These are phyloP conservation scores for Yarrowia sp. DNA, from an alignment of 805 yeast genomes.

Conservation along the genomic window DNA sequence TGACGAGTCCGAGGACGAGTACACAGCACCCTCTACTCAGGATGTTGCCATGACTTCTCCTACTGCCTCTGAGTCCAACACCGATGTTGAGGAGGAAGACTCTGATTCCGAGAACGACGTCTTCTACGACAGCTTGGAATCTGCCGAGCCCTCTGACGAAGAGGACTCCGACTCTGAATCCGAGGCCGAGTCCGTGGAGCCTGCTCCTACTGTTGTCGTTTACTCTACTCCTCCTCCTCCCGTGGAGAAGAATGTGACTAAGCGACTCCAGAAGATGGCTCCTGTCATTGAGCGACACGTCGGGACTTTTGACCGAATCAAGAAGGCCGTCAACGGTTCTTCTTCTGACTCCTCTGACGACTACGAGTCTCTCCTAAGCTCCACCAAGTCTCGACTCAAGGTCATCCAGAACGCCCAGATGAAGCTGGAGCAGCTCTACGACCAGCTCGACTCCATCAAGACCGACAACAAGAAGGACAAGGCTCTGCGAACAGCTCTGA, in stretches of 20 bases:
- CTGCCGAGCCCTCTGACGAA: slow-evolving; percentile 39
- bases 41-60: slow-evolving; percentile 31
- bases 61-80: slow-evolving; percentile 23
- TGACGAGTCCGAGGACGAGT: slow-evolving; percentile 37
- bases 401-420: slow-evolving; percentile 46
- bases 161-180: slow-evolving; percentile 42
- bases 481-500: slow-evolving; percentile 26
- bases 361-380: slow-evolving; percentile 41
- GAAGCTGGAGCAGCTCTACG: slow-evolving; percentile 44
- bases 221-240: slow-evolving; percentile 36
- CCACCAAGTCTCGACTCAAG: slow-evolving; percentile 44
- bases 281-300: slow-evolving; percentile 33
- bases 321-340: slow-evolving; percentile 12
- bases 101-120: slow-evolving; percentile 21
- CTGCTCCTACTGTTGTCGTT: slow-evolving; percentile 31
- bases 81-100: background rate
- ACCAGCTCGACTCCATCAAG: slow-evolving; percentile 43
- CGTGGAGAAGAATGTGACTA: slow-evolving; percentile 34
- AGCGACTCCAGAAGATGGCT: slow-evolving; percentile 17
- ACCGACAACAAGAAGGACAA: slow-evolving; percentile 28
- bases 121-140: slow-evolving; percentile 33
- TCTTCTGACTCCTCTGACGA: slow-evolving; percentile 40
- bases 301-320: slow-evolving; percentile 30
- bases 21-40: background rate
- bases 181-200: slow-evolving; percentile 29